Evolutionary conservation across 2,329 filamentous ascomycete genomes (phyloP), one percentile per base, ranked within the genome.

Genomic region (Neonectria neomacrospora): DNA sequence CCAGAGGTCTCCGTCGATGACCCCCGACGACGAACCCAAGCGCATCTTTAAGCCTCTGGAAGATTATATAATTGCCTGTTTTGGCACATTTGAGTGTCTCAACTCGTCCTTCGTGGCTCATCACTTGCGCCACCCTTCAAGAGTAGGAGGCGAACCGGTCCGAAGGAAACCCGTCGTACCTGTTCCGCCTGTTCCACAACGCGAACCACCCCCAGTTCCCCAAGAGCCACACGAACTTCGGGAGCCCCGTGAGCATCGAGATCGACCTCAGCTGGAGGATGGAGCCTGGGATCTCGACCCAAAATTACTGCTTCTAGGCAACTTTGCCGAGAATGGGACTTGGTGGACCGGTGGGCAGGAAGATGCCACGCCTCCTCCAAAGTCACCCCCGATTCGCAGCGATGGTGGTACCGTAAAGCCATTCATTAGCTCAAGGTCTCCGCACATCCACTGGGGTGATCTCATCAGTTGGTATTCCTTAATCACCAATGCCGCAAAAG

Each of bases 301-400:
- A 1, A 96, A 94, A 73, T 85, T 91, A 5, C 80, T 95, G 20
- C 81, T 94, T 7, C 77, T 94, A 2, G 92, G 91, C 2, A 88
- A 94, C 71, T 84, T 94, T 68, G 91, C 90, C 1, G 92, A 96
- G 74, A 96, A 96, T 73, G 92, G 91, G 2, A 87, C 86, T 8
- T 95, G 91, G 92, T 95, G 92, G 91, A 89, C 90, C 50, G 91
- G 90, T 2, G 84, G 84, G 52, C 82, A 85, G 71, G 76, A 82
- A 37, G 77, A 80, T 20, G 48, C 44, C 37, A 34, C 61, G 26
- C 56, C 54, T 22, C 54, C 67, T 10, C 66, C 61, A 41, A 72
- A 64, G 44, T 60, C 56, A 61, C 67, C 68, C 10, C 51, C 56
- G 23, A 65, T 56, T 18, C 67, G 66, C 22, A 61, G 54, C 11